phyloP scores from a whole-genome alignment of 306 rosid genomes.

The Castanopsis chinensis region DNA sequence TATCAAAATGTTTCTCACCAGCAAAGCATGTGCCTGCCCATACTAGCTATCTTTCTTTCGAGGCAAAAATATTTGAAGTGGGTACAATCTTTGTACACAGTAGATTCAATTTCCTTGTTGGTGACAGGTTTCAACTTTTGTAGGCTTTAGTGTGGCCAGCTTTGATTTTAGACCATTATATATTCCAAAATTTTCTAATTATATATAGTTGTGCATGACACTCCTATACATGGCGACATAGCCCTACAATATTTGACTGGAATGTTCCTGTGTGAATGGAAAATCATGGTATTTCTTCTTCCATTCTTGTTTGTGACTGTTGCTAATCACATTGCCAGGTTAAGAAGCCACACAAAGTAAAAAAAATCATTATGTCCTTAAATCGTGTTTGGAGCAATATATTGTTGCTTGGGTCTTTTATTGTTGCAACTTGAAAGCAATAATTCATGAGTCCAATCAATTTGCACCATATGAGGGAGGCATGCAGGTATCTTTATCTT shows the following conservation, averaged over 20 bases:
- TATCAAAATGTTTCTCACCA: conserved; percentile 36
- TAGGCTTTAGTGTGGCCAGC: background rate
- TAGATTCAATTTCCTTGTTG: background rate
- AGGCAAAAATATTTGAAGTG: conserved; percentile 2
- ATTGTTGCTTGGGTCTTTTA: conserved; percentile 30
- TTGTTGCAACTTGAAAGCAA: conserved; percentile 12
- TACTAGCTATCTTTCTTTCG: conserved; percentile 31
- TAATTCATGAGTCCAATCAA: conserved; percentile 14
- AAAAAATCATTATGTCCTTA: too few species aligned
- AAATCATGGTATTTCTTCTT: background rate
- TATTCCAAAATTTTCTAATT: too few species aligned
- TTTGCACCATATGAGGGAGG: conserved; percentile 26
- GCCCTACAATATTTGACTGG: too few species aligned
- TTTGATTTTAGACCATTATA: too few species aligned
- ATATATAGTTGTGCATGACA: too few species aligned
- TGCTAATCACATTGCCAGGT: too few species aligned
- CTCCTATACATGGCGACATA: too few species aligned
- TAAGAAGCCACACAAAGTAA: too few species aligned
- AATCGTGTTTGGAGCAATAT: background rate
- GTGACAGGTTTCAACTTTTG: background rate
- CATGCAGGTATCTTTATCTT: conserved; percentile 21
- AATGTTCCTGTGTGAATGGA: background rate
- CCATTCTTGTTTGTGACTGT: too few species aligned
- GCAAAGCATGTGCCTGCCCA: conserved; percentile 70
- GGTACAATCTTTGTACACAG: background rate